Evolutionary conservation across 73 alveolate species (phyloP), one percentile per base, ranked within the genome.

Genomic region (Paramecium caudatum): DNA sequence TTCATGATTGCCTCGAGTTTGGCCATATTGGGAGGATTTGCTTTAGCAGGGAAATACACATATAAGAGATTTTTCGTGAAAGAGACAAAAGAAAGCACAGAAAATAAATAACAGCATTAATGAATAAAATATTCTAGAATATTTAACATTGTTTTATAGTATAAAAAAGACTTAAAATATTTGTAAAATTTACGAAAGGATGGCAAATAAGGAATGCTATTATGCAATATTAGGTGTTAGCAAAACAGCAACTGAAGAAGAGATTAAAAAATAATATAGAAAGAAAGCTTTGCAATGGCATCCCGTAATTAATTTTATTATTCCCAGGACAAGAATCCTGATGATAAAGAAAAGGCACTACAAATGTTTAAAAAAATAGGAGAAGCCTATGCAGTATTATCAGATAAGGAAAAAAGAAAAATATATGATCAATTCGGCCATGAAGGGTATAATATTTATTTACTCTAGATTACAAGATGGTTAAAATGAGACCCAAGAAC

Each of bases 371-470:
- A 97, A 94, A 94, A 95, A 94, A 82, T 98, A 49, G 99, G 98
- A 36, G 99, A 98, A 92, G 99, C 99, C 3, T 98, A 98, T 92
- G 98, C 96, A 69, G 95, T 94, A 74, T 91, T 98, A 74, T 93
- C 98, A 9, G 94, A 97, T 91, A 93, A 94, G 27, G 96, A 95
- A 78, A 98, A 98, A 93, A 92, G 98, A 87, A 48, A 82, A 12
- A 69, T 92, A 39, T 98, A 98, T 95, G 99, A 98, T 91, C 93
- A 90, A 70, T 96, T 96, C 84, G 99, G 99, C 48, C 94, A 74
- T 41, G 47, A 65, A 33, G 80, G 80, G 80, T 55, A 55, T 6
- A 55, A 23, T 55, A 55, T 19, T 4, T n/a, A n/a, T n/a, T n/a
- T 19, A 10, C 7, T 23, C 23, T 55, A 55, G 41, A 55, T 23